These are phyloP conservation scores for Microsporum ferrugineum DNA, from an alignment of 2,329 filamentous ascomycete species.

Conservation along the genomic window DNA sequence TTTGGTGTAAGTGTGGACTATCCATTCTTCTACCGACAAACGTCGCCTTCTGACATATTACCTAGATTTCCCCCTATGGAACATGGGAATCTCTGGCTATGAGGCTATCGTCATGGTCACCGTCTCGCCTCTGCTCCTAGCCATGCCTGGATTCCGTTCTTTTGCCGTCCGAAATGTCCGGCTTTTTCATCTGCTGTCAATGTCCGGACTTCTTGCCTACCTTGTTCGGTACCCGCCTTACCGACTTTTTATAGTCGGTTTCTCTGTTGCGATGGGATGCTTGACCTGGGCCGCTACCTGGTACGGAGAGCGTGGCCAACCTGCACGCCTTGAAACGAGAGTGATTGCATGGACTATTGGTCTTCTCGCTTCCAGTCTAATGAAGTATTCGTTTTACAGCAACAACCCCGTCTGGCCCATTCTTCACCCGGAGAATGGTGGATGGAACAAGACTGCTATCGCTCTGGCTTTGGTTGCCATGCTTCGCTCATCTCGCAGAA, in stretches of 20 bases:
- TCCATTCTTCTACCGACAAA: neutral
- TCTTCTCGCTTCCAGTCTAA: constrained; percentile 69
- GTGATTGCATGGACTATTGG: constrained; percentile 72
- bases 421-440: constrained; percentile 79
- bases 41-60: constrained; percentile 16
- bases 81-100: constrained; percentile 97
- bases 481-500: constrained; percentile 60
- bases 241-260: constrained; percentile 69
- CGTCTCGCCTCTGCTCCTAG: constrained; percentile 67
- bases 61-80: constrained; percentile 86
- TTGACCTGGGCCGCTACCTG: constrained; percentile 76
- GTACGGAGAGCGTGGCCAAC: constrained; percentile 63
- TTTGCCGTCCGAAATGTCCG: constrained; percentile 58
- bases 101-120: constrained; percentile 81
- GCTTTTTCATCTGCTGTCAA: constrained; percentile 61
- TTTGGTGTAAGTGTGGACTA: constrained; percentile 66
- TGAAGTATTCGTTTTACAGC: constrained; percentile 86
- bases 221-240: constrained; percentile 58
- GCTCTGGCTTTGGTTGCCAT: constrained; percentile 63
- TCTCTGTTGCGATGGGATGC: constrained; percentile 68
- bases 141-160: constrained; percentile 55
- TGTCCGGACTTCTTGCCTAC: constrained; percentile 69
- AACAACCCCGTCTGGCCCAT: constrained; percentile 97
- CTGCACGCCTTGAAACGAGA: constrained; percentile 65
- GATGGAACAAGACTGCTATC: constrained; percentile 79